A percentile compares a stretch with the other conserved stretches of the same genome.
Conservation (phyloP, 202 grass and related monocot species). For the Schoenoplectus triqueter region DNA sequence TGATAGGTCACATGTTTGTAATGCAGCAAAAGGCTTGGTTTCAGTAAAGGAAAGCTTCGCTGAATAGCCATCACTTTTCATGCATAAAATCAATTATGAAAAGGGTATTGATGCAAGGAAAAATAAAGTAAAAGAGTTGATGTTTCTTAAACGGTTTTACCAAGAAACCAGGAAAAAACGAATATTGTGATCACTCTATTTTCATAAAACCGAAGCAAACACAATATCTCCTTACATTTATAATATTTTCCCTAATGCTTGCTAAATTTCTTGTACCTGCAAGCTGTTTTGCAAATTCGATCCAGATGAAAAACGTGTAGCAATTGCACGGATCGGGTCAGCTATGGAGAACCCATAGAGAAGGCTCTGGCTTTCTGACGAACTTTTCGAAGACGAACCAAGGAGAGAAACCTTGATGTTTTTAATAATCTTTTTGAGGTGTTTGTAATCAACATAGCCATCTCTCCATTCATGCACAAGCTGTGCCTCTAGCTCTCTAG, state of each 20-base stretch:
- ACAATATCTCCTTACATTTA: not conserved
- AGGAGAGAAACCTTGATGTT: constrained; percentile 66
- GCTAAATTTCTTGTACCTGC: constrained; percentile 31
- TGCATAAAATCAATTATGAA: constrained; percentile 1
- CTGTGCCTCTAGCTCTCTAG: constrained; percentile 84
- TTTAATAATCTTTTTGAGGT: constrained; percentile 88
- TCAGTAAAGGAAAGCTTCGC: constrained; percentile 5
- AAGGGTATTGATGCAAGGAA: not conserved
- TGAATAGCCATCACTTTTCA: constrained; percentile 12
- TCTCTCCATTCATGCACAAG: constrained; percentile 88
- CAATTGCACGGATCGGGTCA: constrained; percentile 61
- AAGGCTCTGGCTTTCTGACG: not conserved
- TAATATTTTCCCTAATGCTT: not conserved
- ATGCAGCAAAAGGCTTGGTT: constrained; percentile 6
- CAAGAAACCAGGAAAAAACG: not conserved
- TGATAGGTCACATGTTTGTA: constrained; percentile 24
- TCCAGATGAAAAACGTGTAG: constrained; percentile 36
- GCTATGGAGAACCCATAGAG: constrained; percentile 61
- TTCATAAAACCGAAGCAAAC: not conserved
- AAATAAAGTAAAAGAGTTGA: not conserved
- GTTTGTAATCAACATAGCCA: constrained; percentile 78
- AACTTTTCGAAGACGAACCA: constrained; percentile 29
- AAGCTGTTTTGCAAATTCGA: constrained; percentile 2
- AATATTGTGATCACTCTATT: not conserved
- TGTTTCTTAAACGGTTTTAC: constrained; percentile 29